Evolutionary conservation across 2,329 filamentous ascomycete species (phyloP).

Genomic region (Hypoxylon sp.): DNA sequence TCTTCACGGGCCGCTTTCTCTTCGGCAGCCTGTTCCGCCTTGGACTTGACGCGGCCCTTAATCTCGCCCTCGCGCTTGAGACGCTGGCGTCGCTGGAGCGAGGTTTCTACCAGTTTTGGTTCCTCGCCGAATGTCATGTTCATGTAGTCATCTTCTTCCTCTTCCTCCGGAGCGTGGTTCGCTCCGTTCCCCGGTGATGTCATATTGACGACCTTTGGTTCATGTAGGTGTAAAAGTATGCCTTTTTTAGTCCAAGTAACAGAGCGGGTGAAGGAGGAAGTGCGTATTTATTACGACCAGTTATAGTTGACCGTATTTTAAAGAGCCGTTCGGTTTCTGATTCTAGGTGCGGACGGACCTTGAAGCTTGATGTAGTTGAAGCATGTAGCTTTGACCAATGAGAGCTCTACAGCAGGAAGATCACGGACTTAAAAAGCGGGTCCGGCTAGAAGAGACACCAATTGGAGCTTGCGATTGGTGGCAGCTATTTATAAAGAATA

Average conservation of each 20-base stretch:
- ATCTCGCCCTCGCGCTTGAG: slow-evolving; percentile 76
- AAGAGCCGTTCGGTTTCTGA: background rate
- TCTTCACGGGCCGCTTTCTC: slow-evolving; percentile 80
- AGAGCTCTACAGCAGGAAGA: background rate
- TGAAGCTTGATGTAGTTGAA: slow-evolving; percentile 2
- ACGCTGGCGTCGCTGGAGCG: slow-evolving; percentile 67
- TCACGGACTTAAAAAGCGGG: slow-evolving; percentile 5
- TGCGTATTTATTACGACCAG: background rate
- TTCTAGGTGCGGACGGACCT: background rate
- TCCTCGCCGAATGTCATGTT: slow-evolving; percentile 87
- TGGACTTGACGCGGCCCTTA: slow-evolving; percentile 79
- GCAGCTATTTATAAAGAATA: background rate
- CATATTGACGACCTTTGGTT: slow-evolving; percentile 26
- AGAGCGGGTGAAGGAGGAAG: background rate
- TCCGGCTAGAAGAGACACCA: background rate
- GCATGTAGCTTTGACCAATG: slow-evolving; percentile 6
- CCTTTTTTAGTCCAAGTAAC: background rate
- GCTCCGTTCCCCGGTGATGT: slow-evolving; percentile 20
- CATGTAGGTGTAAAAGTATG: background rate
- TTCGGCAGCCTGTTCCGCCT: slow-evolving; percentile 83
- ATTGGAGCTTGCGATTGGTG: slow-evolving; percentile 8
- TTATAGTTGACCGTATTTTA: background rate
- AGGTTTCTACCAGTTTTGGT: slow-evolving; percentile 69
- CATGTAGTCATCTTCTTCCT: slow-evolving; percentile 86
- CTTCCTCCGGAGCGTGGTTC: slow-evolving; percentile 39